Evolutionary conservation across 768 basidiomycete species (phyloP), one percentile per base, ranked within the genome.

Genomic region (Suillus luteus): DNA sequence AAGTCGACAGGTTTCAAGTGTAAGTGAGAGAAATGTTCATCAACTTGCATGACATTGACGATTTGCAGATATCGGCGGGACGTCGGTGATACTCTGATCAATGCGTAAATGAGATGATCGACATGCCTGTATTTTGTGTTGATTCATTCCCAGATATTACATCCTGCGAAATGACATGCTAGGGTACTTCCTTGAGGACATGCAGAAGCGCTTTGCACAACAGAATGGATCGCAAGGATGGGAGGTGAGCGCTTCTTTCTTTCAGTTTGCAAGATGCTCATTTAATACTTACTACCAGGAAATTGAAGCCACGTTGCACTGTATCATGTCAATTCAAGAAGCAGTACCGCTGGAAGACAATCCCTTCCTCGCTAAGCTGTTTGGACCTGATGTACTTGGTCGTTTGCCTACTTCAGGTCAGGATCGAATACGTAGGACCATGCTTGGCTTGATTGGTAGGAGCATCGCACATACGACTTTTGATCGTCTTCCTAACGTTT

Each of bases 81-180:
- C 64, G 86, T 93, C 31, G 93, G 93, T 0, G 93, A 95, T 76
- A 92, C 91, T 1, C 80, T 95, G 15, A 89, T 95, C 64, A 95
- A 95, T 68, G 92, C 92, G 91, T 94, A 76, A 61, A 89, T 80
- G 22, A 22, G 27, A 19, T 3, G 48, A 6, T 55, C 38, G 57
- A 12, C 40, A 19, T 11, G 15, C 10, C 27, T 2, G 38, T 44
- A 49, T 63, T 38, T 52, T 44, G 8, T 31, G 41, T 63, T 75
- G 58, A 68, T 60, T 33, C 31, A 33, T 51, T 7, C 40, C n/a
- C 69, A 93, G 91, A 27, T 96, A 90, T 69, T 97, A 96, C 72
- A 85, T 96, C 38, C 81, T 97, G 2, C 86, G 94, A 46, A 86
- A 92, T 59, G 88, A 93, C 59, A 90, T 96, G 86, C 81, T 96